Evolutionary conservation across 495 filamentous ascomycete genomes (phyloP).

Genomic region (Pyronema domesticum): DNA sequence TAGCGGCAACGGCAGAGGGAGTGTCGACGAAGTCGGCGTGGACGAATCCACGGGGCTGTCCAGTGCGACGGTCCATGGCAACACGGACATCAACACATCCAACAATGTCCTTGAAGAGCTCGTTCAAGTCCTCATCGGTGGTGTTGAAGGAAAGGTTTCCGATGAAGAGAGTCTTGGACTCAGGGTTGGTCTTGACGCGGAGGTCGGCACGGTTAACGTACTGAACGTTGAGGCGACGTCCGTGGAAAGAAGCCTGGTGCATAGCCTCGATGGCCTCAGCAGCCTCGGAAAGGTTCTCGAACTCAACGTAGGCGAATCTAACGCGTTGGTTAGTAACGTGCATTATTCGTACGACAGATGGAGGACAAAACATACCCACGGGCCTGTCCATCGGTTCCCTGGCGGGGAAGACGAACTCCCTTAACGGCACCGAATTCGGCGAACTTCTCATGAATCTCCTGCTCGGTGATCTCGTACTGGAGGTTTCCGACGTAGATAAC

Average conservation of each 20-base stretch:
- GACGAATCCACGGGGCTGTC: conserved; percentile 72
- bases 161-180: conserved; percentile 58
- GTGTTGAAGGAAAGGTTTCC: conserved; percentile 84
- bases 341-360: neutral
- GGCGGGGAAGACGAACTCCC: conserved; percentile 30
- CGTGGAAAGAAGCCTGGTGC: conserved; percentile 57
- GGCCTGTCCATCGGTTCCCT: neutral
- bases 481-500: conserved; percentile 70
- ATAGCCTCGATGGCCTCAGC: conserved; percentile 42
- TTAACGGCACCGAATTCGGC: conserved; percentile 45
- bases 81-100: conserved; percentile 71
- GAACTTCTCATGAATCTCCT: conserved; percentile 51
- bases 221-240: conserved; percentile 52
- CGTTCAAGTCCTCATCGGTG: conserved; percentile 71
- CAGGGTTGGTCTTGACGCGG: conserved; percentile 24
- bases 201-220: conserved; percentile 21
- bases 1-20: conserved; percentile 40
- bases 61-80: conserved; percentile 72
- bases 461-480: conserved; percentile 60
- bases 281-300: conserved; percentile 38
- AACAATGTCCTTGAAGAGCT: conserved; percentile 52
- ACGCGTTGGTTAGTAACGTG: conserved; percentile 19
- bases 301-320: conserved; percentile 70
- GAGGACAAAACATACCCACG: conserved; percentile 44
- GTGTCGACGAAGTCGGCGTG: conserved; percentile 70